A percentile compares a stretch with the other conserved stretches of the same genome.
Evolutionary conservation across 306 rosid genomes (phyloP).

Genomic region (Fragaria nilgerrensis): DNA sequence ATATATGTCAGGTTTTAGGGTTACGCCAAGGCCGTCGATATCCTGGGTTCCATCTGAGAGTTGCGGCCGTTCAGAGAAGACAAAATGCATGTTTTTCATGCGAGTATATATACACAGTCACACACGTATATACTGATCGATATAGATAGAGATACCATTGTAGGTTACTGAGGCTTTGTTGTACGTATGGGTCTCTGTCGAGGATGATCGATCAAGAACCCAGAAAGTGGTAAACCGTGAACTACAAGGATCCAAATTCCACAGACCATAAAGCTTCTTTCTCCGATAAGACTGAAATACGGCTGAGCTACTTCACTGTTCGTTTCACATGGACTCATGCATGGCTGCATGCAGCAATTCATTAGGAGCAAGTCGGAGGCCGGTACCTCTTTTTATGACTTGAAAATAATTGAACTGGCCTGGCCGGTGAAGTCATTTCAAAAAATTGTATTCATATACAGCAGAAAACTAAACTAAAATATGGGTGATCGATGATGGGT

Average conservation of each 20-base stretch:
- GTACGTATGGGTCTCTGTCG: background rate
- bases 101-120: too few relatives aligned
- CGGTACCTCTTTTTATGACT: background rate
- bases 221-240: background rate
- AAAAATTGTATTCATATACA: too few relatives aligned
- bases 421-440: background rate
- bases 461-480: too few relatives aligned
- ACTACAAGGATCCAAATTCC: background rate
- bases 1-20: background rate
- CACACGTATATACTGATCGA: too few relatives aligned
- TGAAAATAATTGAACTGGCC: background rate
- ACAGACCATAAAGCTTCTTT: background rate
- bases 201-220: background rate
- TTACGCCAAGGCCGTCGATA: background rate
- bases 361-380: background rate
- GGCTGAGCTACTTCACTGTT: background rate
- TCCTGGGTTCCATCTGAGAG: background rate
- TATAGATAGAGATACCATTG: too few relatives aligned
- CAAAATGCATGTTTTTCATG: too few relatives aligned
- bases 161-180: background rate
- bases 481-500: too few relatives aligned
- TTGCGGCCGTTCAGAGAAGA: background rate
- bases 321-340: background rate
- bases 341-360: background rate
- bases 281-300: background rate